Base-by-base conservation (phyloP, 208 protist species). In the Acanthamoeba castellanii region DNA sequence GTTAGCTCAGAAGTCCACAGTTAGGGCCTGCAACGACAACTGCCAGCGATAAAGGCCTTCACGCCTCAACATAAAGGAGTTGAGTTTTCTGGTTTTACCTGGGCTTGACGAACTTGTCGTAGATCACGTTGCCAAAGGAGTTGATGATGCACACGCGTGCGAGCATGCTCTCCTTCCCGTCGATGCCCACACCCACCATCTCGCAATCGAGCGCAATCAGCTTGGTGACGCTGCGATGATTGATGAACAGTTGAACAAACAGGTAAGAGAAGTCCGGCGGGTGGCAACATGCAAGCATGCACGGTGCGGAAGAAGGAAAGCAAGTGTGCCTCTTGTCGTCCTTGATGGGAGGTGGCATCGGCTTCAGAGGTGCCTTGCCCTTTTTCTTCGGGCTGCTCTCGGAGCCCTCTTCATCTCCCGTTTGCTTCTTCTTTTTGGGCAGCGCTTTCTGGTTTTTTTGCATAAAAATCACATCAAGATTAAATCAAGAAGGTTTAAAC, bases 151-250 rank as follows among this genome's bases (percentile, higher is more conserved):
- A 78, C 1, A 96, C 94, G 1, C 89, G 70, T 18, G 95, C 96
- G 22, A 97, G 78, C 32, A 76, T 93, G 45, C 57, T 88, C 47
- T 94, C 68, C 45, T 82, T 66, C 1, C 85, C 95, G 37, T 74
- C 30, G 47, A 13, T 6, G 27, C 96, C 96, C 16, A 94, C 89
- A 59, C 96, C 96, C n/a, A 97, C 96, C 94, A 97, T 96, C 88
- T 97, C 96, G 94, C 96, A 97, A 72, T 97, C 96, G 42, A 97
- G 59, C 7, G 95, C 93, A 32, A 97, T 55, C 32, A 95, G 61
- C n/a, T 92, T 47, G 25, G 94, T 95, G 13, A 94, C 14, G 13
- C 72, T 85, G 20, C 42, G 5, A 8, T 3, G 42, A 9, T 20
- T 1, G 6, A 66, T 1, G 6, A 66, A 87, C 14, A 47, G 47